Base-by-base conservation (phyloP, 768 basidiomycete species). In the Inosperma sp. region DNA sequence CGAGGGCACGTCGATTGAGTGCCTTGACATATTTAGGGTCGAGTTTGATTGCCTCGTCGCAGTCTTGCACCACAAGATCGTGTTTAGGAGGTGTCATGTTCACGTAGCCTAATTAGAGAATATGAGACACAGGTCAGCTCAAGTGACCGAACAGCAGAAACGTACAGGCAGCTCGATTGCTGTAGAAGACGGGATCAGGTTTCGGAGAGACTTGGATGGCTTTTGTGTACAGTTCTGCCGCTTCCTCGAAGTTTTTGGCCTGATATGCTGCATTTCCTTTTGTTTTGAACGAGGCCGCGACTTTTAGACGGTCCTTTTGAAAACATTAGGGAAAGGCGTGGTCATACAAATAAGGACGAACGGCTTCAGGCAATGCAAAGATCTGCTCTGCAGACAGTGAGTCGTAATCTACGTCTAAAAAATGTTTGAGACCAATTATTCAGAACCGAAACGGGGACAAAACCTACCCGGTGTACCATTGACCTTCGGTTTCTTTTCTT, bases 131-230 rank as follows among this genome's bases (percentile, higher is more conserved):
- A 21, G 29, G 36, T 37, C 19, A 29, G 8, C 2, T 7, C 7
- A 42, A 19, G 21, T 7, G 17, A n/a, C 3, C 7, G 25, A 12
- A 3, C 19, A 29, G 17, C 27, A 21, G 27, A 50, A 5, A 75
- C 85, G 49, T 52, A 92, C 95, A 97, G 54, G 96, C 96, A 33
- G 95, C 96, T 45, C 96, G 85, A 69, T 99, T 99, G 69, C 89
- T 91, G 79, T 84, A 97, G 72, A 86, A 99, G 26, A 97, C 91
- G 23, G 96, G 85, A 62, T 95, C 92, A 6, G 84, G 81, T 64
- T 81, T 84, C 7, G 88, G 84, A 4, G 88, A 75, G 16, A 87
- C 75, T 39, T 78, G 73, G 55, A 91, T 89, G 30, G 88, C 88
- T 51, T 78, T 80, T 9, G 86, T 86, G 71, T 91, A 90, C 49